Conservation (phyloP, 2,329 filamentous ascomycete genomes). For the Paraphaeosphaeria minitans region DNA sequence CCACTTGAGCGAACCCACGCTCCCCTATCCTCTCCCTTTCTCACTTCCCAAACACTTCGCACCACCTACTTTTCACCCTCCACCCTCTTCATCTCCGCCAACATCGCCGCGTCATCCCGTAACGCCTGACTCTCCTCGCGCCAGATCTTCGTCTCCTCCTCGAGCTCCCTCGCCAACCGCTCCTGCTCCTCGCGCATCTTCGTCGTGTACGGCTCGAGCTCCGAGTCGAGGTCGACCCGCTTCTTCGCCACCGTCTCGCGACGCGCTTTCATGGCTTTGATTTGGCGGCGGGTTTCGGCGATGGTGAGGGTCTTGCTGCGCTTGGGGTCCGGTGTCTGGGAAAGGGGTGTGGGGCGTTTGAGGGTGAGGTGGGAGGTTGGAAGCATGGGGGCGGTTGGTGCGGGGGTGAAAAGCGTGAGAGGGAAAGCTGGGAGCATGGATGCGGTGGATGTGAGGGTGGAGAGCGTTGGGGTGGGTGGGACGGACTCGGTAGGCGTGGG, state of each 20-base stretch:
- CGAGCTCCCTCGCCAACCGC: slow-evolving; percentile 20
- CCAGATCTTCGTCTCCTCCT: slow-evolving; percentile 22
- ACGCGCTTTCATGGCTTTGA: slow-evolving; percentile 20
- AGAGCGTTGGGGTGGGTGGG: neutral
- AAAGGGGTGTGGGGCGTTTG: neutral
- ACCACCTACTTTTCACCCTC: slow-evolving; percentile 6
- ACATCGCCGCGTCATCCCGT: slow-evolving; percentile 21
- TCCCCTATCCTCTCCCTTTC: neutral
- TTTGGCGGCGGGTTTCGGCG: slow-evolving; percentile 24
- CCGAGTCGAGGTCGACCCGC: slow-evolving; percentile 20
- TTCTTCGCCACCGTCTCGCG: slow-evolving; percentile 23
- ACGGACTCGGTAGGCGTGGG: neutral
- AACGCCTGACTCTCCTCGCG: slow-evolving; percentile 24
- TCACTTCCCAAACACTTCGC: no score
- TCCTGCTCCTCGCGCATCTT: slow-evolving; percentile 30
- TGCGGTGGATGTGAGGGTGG: neutral
- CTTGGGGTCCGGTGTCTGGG: slow-evolving; percentile 7
- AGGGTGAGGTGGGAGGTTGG: no score
- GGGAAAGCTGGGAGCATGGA: neutral
- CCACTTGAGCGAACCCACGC: neutral
- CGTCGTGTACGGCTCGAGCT: slow-evolving; percentile 24
- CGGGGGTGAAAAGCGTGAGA: neutral
- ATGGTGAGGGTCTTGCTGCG: slow-evolving; percentile 17
- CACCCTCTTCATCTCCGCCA: slow-evolving; percentile 23
- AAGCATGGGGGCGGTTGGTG: no score